phyloP scores from a whole-genome alignment of 139 green algal genomes.

The Coelastrella sp. region DNA sequence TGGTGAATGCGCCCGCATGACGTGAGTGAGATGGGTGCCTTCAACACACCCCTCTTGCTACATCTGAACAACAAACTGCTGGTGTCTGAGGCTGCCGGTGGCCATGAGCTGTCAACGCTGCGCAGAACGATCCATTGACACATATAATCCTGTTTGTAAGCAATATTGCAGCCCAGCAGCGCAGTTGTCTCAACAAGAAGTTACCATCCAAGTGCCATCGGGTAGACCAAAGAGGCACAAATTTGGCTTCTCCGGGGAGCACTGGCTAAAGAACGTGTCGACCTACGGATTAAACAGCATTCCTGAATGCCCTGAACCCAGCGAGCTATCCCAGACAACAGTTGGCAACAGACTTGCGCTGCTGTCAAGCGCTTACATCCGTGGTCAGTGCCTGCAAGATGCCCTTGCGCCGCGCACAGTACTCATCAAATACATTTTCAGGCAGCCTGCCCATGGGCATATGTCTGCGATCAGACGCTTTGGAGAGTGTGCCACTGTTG shows the following conservation, averaged over 20 bases:
- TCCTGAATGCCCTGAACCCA: neutral
- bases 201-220: slow-evolving; percentile 82
- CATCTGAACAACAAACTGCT: too few relatives aligned
- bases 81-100: too few relatives aligned
- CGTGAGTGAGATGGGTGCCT: too few relatives aligned
- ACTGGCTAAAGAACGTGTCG: slow-evolving; percentile 84
- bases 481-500: too few relatives aligned
- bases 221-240: slow-evolving; percentile 94
- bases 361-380: slow-evolving; percentile 51
- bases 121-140: too few relatives aligned
- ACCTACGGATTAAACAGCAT: slow-evolving; percentile 43
- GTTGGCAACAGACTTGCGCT: too few relatives aligned
- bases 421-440: slow-evolving; percentile 76
- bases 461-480: too few relatives aligned
- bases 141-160: neutral
- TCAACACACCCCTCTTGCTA: too few relatives aligned
- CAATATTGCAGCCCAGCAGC: neutral
- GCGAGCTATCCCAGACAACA: too few relatives aligned
- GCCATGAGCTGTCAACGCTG: too few relatives aligned
- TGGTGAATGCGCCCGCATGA: neutral
- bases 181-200: neutral
- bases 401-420: slow-evolving; percentile 57
- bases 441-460: slow-evolving; percentile 4
- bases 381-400: slow-evolving; percentile 77
- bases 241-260: slow-evolving; percentile 94